Evolutionary conservation across 805 yeast genomes (phyloP).

Genomic region (Wickerhamiella alocasiicola): DNA sequence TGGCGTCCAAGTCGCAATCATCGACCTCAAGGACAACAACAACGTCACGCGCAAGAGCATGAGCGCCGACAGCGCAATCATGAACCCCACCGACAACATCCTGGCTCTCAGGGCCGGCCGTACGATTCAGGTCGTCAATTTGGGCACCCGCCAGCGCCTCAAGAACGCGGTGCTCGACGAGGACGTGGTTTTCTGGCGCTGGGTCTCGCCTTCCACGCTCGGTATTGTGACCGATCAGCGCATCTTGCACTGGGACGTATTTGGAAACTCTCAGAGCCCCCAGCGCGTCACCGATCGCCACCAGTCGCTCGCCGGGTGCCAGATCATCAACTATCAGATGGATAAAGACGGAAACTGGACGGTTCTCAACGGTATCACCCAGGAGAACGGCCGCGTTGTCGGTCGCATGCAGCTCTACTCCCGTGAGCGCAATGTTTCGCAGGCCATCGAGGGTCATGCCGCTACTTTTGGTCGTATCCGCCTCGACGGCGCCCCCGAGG

Average conservation of each 20-base stretch:
- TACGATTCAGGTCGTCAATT: slow-evolving; percentile 80
- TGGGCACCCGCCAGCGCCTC: slow-evolving; percentile 75
- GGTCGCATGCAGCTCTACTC: slow-evolving; percentile 93
- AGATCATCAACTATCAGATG: slow-evolving; percentile 80
- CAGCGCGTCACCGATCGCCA: slow-evolving; percentile 71
- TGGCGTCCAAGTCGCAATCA: slow-evolving; percentile 76
- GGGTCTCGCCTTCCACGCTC: slow-evolving; percentile 62
- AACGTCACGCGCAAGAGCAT: slow-evolving; percentile 78
- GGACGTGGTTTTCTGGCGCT: slow-evolving; percentile 90
- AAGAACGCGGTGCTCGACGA: slow-evolving; percentile 77
- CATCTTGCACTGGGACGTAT: slow-evolving; percentile 69
- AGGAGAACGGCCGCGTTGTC: slow-evolving; percentile 84
- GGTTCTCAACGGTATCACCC: slow-evolving; percentile 89
- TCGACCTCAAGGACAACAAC: slow-evolving; percentile 70
- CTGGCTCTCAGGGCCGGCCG: slow-evolving; percentile 94
- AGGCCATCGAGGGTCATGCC: slow-evolving; percentile 96
- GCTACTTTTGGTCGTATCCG: slow-evolving; percentile 72
- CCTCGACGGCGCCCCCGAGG: slow-evolving; percentile 56
- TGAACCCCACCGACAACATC: slow-evolving; percentile 78
- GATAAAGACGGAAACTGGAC: slow-evolving; percentile 80
- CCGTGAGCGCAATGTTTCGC: slow-evolving; percentile 80
- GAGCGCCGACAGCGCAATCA: slow-evolving; percentile 95
- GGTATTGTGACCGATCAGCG: slow-evolving; percentile 76
- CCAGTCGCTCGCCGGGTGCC: slow-evolving; percentile 58
- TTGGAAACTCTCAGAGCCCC: slow-evolving; percentile 69